Base-by-base conservation (phyloP, 352 stramenopile species). In the Phytophthora cactorum region DNA sequence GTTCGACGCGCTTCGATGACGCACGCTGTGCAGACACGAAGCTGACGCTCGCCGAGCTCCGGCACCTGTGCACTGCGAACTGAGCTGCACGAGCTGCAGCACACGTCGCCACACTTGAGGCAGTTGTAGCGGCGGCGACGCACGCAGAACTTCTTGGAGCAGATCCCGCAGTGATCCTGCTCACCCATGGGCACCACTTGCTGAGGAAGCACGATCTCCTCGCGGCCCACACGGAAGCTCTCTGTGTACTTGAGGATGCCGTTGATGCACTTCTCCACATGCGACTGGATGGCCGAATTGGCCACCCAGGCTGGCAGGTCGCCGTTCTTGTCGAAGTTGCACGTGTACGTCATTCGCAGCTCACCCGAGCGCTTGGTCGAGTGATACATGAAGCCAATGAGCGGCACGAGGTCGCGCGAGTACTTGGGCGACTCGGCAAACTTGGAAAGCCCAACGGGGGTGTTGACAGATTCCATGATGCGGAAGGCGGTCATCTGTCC, bases 331-430 rank as follows among this genome's bases (percentile, higher is more conserved):
- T 92, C 85, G 63, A 96, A 91, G 68, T 90, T 93, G 77, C 88
- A 94, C 50, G 86, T 93, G 73, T 96, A 96, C 22, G 86, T 94
- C 79, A 96, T 84, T 41, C 84, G 84, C 27, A 96, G 74, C 68
- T 96, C 86, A n/a, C 81, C 84, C 2, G 68, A 57, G 17, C 88
- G 81, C 64, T 91, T 91, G 47, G 88, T 96, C 50, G 84, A 92
- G 72, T 94, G 82, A 76, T 93, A 96, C 80, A 96, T 92, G 60
- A 93, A 94, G 11, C 86, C 88, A 72, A 94, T 90, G 60, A 96
- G 80, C 41, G 84, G 88, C 50, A 92, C 84, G 41, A 89, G 75
- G 63, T 93, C 88, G 29, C 88, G 82, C 12, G 77, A 76, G 62
- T 90, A 92, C 72, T 84, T 88, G 5, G 69, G 28, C 22, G 80